Conservation (phyloP, 2,329 filamentous ascomycete genomes). For the Bertia moriformis region DNA sequence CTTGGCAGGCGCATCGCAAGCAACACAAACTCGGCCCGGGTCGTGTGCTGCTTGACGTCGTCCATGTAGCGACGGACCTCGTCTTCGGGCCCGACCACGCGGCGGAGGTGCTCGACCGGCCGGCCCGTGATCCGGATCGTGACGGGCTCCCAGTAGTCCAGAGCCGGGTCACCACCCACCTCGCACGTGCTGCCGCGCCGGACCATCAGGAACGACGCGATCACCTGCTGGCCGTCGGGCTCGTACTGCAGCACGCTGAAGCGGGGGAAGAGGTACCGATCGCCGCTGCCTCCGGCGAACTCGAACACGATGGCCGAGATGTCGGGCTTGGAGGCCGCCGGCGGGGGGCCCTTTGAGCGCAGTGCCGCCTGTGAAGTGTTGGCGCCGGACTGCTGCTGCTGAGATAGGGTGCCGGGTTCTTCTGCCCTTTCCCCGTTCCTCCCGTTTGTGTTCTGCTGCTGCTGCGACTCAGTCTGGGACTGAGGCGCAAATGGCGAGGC, state of each 20-base stretch:
- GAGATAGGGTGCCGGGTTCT: constrained; percentile 4
- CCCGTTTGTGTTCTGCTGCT: too few relatives aligned
- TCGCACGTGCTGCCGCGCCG: constrained; percentile 56
- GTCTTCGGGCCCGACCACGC: constrained; percentile 46
- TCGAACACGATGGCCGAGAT: constrained; percentile 56
- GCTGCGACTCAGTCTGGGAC: too few relatives aligned
- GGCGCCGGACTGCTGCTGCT: constrained; percentile 6
- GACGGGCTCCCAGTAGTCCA: constrained; percentile 67
- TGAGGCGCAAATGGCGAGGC: background rate
- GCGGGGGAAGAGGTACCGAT: constrained; percentile 66
- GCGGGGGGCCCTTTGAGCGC: constrained; percentile 43
- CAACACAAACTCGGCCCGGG: constrained; percentile 50
- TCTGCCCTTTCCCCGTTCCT: too few relatives aligned
- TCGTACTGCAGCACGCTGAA: constrained; percentile 63
- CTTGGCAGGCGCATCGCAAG: constrained; percentile 52
- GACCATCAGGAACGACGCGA: constrained; percentile 66
- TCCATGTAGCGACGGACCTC: constrained; percentile 56
- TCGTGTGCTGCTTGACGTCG: constrained; percentile 56
- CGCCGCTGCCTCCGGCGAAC: constrained; percentile 51
- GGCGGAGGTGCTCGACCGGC: constrained; percentile 43
- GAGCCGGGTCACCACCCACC: constrained; percentile 42
- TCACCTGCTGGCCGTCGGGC: constrained; percentile 39
- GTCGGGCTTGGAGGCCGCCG: too few relatives aligned
- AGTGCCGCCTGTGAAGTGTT: constrained; percentile 35
- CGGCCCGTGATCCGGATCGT: constrained; percentile 44